These are phyloP conservation scores for Talaromyces liani DNA, from an alignment of 495 filamentous ascomycete genomes.

Conservation along the genomic window DNA sequence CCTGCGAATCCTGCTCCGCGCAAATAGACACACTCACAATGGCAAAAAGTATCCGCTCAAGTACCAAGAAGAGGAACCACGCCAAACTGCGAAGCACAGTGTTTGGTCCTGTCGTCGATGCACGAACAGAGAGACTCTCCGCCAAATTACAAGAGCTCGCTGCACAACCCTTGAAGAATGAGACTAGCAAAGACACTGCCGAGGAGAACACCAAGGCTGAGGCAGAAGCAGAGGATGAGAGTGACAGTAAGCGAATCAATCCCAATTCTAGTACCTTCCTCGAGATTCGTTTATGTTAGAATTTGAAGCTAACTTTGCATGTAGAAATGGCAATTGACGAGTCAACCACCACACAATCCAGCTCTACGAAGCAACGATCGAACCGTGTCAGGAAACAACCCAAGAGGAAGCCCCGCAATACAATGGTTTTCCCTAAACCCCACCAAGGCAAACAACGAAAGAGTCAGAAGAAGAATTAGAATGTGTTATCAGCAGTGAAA, in stretches of 20 bases:
- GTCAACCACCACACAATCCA: background rate
- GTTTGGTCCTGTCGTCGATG: conserved; percentile 70
- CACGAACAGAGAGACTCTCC: conserved; percentile 68
- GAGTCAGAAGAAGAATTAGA: conserved; percentile 3
- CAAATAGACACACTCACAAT: conserved; percentile 33
- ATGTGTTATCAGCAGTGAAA: background rate
- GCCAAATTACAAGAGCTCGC: conserved; percentile 72
- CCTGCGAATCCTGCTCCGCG: background rate
- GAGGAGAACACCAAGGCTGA: background rate
- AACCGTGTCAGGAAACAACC: conserved; percentile 5
- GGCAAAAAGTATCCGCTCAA: conserved; percentile 77
- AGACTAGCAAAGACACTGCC: background rate
- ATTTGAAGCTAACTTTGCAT: background rate
- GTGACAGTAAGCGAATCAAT: background rate
- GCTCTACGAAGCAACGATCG: background rate
- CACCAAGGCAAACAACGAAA: conserved; percentile 1
- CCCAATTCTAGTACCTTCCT: background rate
- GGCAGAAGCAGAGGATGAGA: background rate
- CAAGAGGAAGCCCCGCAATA: conserved; percentile 6
- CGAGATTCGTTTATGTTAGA: background rate
- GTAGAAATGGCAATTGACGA: conserved; percentile 9
- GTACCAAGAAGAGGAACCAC: conserved; percentile 69
- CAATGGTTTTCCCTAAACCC: conserved; percentile 4
- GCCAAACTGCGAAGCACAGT: conserved; percentile 64
- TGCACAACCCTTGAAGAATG: conserved; percentile 51